Evolutionary conservation across 2,329 filamentous ascomycete species (phyloP), one percentile per base, ranked within the genome.

Genomic region (Colletotrichum tropicale): DNA sequence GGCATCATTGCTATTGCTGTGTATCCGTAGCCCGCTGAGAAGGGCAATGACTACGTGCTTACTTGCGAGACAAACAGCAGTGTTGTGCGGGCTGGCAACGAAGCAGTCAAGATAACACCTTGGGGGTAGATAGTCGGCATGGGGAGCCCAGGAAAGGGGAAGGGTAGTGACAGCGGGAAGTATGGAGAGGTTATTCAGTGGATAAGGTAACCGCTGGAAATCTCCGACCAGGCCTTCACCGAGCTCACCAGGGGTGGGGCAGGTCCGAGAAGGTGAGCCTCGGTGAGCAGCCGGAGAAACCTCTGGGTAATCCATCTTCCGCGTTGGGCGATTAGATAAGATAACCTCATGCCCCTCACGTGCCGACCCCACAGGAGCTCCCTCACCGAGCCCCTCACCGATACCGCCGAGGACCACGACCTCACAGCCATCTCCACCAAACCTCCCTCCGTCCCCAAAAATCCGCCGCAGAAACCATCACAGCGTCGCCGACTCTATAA

Each of bases 391-490:
- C 55, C 21, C 26, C 60, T 76, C 75, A 77, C 76, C 76, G 75
- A 75, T 38, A 68, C 26, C 70, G 62, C 75, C 70, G 70, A 71
- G 48, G 38, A 67, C 55, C 64, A 55, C 60, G 24, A 74, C 52
- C 58, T 32, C 13, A 48, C 43, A 43, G 38, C 18, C 24, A 56
- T 56, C 58, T 64, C 73, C 70, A 67, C 69, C 32, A 67, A 61
- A 30, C 43, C 56, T 38, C 64, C 38, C 26, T 58, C 43, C 78
- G 79, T 83, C 84, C 86, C 82, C 83, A 86, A 86, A 88, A 84
- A 81, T 88, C 81, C 87, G 85, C 86, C 36, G 87, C 84, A 88
- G 84, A 87, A 87, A 86, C 83, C 82, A 86, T 88, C 86, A 88
- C 86, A 84, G 64, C 64, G n/a, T 21, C 43, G 74, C 79, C 77